These are phyloP conservation scores for Phytophthora colocasiae DNA, from an alignment of 352 stramenopile genomes.

Conservation along the genomic window DNA sequence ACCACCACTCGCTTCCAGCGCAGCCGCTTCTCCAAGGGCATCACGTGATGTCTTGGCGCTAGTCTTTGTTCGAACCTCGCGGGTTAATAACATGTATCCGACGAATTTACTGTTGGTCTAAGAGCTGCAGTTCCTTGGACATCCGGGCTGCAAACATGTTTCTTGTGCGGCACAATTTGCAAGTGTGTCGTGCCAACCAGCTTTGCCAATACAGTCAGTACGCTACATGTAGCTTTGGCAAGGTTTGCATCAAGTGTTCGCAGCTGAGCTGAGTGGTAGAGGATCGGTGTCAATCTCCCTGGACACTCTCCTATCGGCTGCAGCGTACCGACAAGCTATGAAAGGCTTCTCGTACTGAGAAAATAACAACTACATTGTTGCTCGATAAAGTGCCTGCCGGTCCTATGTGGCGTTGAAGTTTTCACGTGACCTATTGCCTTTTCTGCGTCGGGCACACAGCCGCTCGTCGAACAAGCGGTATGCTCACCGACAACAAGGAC, in stretches of 20 bases:
- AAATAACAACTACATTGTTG: slow-evolving; percentile 8
- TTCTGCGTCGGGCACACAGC: slow-evolving; percentile 22
- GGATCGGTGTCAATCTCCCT: slow-evolving; percentile 1
- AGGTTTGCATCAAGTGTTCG: slow-evolving; percentile 6
- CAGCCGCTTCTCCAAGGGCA: slow-evolving; percentile 2
- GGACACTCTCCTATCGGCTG: neutral
- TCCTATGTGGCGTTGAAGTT: slow-evolving; percentile 30
- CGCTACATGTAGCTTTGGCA: neutral
- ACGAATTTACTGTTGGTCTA: too few species aligned
- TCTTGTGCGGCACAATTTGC: slow-evolving; percentile 1
- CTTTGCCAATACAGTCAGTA: slow-evolving; percentile 8
- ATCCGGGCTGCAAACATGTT: neutral
- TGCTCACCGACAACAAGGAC: slow-evolving; percentile 5
- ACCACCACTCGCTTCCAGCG: neutral
- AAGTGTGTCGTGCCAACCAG: slow-evolving; percentile 4
- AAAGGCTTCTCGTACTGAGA: neutral
- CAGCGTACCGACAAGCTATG: neutral
- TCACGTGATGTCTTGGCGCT: neutral
- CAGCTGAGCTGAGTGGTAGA: slow-evolving; percentile 27
- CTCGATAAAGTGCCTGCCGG: slow-evolving; percentile 3
- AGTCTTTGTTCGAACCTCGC: too few species aligned
- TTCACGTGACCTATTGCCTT: slow-evolving; percentile 30
- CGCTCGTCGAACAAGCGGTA: slow-evolving; percentile 23
- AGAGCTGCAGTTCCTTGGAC: neutral
- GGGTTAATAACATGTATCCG: too few species aligned